A percentile compares a stretch with the other conserved stretches of the same genome.
These are phyloP conservation scores for Elsinoe perseae DNA, from an alignment of 2,329 filamentous ascomycete species.

Conservation along the genomic window DNA sequence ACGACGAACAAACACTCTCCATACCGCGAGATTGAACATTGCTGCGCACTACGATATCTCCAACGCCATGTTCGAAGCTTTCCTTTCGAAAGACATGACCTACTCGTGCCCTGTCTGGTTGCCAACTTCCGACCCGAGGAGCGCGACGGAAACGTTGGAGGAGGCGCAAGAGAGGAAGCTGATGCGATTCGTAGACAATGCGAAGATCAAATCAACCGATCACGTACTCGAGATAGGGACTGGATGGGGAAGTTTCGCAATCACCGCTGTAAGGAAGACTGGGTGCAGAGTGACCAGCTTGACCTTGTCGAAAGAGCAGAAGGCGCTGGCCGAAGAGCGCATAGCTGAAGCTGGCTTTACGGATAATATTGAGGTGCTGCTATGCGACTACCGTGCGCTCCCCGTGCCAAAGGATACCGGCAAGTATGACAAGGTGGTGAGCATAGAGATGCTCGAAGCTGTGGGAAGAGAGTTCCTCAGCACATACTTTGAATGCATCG, in stretches of 20 bases:
- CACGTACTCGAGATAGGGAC: conserved; percentile 69
- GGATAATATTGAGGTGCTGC: conserved; percentile 54
- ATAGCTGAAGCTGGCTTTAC: conserved; percentile 54
- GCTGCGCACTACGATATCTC: conserved; percentile 68
- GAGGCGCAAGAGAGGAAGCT: conserved; percentile 62
- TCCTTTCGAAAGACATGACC: conserved; percentile 68
- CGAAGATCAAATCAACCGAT: conserved; percentile 55
- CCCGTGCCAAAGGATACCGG: conserved; percentile 41
- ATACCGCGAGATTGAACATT: conserved; percentile 56
- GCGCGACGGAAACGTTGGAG: conserved; percentile 51
- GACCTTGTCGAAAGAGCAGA: conserved; percentile 62
- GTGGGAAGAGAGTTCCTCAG: conserved; percentile 60
- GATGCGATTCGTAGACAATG: conserved; percentile 56
- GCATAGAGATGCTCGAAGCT: conserved; percentile 71
- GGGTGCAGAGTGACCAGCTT: conserved; percentile 62
- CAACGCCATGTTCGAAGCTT: conserved; percentile 68
- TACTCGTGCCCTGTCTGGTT: conserved; percentile 66
- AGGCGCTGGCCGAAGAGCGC: conserved; percentile 56
- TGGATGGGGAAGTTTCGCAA: conserved; percentile 68
- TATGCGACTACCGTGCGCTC: conserved; percentile 62
- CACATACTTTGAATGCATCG: conserved; percentile 59
- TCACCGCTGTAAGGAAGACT: conserved; percentile 57
- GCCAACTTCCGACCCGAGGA: conserved; percentile 34
- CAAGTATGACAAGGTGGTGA: conserved; percentile 62
- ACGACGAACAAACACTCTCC: conserved; percentile 40